These are phyloP conservation scores for Penicillium sp. DNA, from an alignment of 2,329 filamentous ascomycete species.

Conservation along the genomic window DNA sequence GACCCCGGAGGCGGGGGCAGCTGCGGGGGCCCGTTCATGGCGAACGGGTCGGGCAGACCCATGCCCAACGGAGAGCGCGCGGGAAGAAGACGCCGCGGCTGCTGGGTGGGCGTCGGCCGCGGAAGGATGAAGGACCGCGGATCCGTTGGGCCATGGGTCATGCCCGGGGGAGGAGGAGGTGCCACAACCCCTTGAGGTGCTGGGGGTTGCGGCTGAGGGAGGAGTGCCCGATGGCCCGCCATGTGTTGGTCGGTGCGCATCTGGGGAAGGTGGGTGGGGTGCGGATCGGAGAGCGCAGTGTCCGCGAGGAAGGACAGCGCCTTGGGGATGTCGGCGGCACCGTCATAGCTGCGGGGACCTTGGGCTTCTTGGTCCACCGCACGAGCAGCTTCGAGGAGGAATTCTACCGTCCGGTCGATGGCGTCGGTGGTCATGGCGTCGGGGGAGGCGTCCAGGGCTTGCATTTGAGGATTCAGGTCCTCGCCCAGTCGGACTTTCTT, in stretches of 20 bases:
- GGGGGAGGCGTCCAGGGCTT: constrained; percentile 35
- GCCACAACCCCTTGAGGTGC: constrained; percentile 11
- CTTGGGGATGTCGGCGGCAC: constrained; percentile 20
- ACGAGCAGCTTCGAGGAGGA: constrained; percentile 35
- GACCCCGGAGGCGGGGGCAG: constrained; percentile 45
- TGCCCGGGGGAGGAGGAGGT: constrained; percentile 16
- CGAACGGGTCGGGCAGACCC: constrained; percentile 42
- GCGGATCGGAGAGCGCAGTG: constrained; percentile 24
- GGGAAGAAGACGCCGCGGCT: constrained; percentile 41
- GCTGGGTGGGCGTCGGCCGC: constrained; percentile 31
- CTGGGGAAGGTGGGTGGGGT: constrained; percentile 45
- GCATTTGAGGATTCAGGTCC: constrained; percentile 44
- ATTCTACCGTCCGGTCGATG: constrained; percentile 26
- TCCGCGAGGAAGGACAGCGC: constrained; percentile 42
- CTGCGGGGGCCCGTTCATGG: constrained; percentile 39
- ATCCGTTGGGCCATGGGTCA: constrained; percentile 33
- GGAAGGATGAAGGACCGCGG: constrained; percentile 33
- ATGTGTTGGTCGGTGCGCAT: constrained; percentile 45
- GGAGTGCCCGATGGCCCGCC: constrained; percentile 41
- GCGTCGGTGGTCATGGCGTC: constrained; percentile 25
- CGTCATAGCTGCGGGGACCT: constrained; percentile 8
- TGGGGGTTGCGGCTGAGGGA: constrained; percentile 26
- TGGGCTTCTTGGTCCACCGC: constrained; percentile 20
- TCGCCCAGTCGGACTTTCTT: constrained; percentile 41
- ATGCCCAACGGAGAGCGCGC: constrained; percentile 38